Evolutionary conservation across 352 stramenopile species (phyloP), one percentile per base, ranked within the genome.

Genomic region (Phytophthora sojae): DNA sequence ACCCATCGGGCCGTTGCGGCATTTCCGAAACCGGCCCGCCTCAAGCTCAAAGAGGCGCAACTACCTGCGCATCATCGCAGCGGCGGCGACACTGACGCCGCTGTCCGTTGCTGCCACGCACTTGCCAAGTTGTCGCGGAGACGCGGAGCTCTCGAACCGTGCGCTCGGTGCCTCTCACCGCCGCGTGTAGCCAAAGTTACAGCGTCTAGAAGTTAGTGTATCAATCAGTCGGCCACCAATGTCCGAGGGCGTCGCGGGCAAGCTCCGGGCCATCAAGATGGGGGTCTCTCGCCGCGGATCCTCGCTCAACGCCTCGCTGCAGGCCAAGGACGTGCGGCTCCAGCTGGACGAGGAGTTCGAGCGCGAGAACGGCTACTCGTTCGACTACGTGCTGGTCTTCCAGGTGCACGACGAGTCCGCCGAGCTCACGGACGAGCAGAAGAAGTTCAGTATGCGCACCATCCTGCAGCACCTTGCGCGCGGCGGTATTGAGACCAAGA

Each of bases 331-430:
- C 57, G 79, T 92, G 57, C 82, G 84, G 5, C 15, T 92, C 64
- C 73, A 88, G 61, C 66, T 92, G 47, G 84, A 92, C 64, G 77
- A 81, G 45, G 77, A 77, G 35, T 94, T 94, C 32, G 73, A 89
- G 70, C 66, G 61, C 21, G 74, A 86, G 42, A 89, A 94, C 63
- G 84, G 86, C 52, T 92, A 89, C 80, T 90, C 85, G 69, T 94
- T 87, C 75, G 86, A 94, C 83, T 94, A 92, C 53, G 84, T 85
- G 57, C 71, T 94, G 56, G 86, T 94, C 37, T 94, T 94, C 83
- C 88, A 94, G 59, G 84, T 94, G 32, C 84, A 94, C 74, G 84
- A 91, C 57, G 86, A 94, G 67, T 80, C 64, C 51, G 76, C 76
- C 6, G 69, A 85, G 61, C 76, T 94, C 44, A 75, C 72, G 61